phyloP scores from a whole-genome alignment of 2,329 filamentous ascomycete genomes.

The Celoporthe dispersa region DNA sequence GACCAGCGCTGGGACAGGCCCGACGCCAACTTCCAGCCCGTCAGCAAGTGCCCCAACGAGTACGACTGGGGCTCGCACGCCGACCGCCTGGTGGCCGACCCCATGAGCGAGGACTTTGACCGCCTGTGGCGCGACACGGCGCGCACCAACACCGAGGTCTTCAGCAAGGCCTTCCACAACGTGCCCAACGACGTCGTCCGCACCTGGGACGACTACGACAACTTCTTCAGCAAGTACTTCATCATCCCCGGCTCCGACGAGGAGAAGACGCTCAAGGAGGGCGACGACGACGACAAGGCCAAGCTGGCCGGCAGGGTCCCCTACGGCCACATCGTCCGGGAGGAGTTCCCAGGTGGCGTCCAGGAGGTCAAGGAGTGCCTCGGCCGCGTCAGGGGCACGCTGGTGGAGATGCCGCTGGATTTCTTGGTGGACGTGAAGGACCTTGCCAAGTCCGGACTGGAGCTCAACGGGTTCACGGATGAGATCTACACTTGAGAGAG shows the following conservation, averaged over 20 bases:
- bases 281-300: conserved; percentile 47
- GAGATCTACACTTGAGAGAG: conserved; percentile 73
- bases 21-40: conserved; percentile 77
- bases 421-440: conserved; percentile 84
- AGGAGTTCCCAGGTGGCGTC: conserved; percentile 75
- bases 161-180: conserved; percentile 79
- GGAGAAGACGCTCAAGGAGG: conserved; percentile 52
- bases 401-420: conserved; percentile 89
- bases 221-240: conserved; percentile 72
- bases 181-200: conserved; percentile 71
- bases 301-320: conserved; percentile 64
- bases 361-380: conserved; percentile 74
- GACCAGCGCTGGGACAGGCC: conserved; percentile 71
- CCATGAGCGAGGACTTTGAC: conserved; percentile 70
- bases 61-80: conserved; percentile 73
- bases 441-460: conserved; percentile 80
- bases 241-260: conserved; percentile 54
- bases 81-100: conserved; percentile 74
- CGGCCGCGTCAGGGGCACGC: conserved; percentile 66
- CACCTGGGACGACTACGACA: conserved; percentile 74
- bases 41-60: conserved; percentile 70
- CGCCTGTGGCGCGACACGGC: conserved; percentile 76
- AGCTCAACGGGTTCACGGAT: conserved; percentile 72
- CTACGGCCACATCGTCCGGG: conserved; percentile 85
- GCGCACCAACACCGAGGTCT: conserved; percentile 77